Conservation (phyloP, 495 filamentous ascomycete genomes). For the Aspergillus avenaceus region DNA sequence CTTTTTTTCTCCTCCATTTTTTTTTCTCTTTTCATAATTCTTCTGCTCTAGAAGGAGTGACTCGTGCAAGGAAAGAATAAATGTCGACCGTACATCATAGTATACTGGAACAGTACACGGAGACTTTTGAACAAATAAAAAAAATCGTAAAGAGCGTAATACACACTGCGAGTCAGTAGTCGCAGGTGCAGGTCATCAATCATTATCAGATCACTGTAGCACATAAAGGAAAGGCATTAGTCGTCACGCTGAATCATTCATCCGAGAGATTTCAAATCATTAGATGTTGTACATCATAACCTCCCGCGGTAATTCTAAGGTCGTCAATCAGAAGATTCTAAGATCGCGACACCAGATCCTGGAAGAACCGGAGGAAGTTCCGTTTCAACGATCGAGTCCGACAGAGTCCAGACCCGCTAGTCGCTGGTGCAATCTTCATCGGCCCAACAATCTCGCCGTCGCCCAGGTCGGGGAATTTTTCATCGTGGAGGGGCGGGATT, state of each 20-base stretch:
- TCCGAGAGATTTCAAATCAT: conserved; percentile 16
- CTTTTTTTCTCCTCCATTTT: conserved; percentile 4
- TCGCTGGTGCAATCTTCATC: conserved; percentile 58
- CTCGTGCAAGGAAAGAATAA: conserved; percentile 10
- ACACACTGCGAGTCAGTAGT: conserved; percentile 40
- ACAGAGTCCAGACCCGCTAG: conserved; percentile 23
- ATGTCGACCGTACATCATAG: conserved; percentile 5
- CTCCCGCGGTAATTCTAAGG: conserved; percentile 11
- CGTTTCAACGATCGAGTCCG: conserved; percentile 34
- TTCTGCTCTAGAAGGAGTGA: neutral
- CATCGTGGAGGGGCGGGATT: conserved; percentile 59
- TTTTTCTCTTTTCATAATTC: conserved; percentile 5
- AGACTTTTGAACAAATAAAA: conserved; percentile 4
- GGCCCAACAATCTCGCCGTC: conserved; percentile 91
- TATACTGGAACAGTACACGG: conserved; percentile 13
- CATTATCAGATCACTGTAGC: conserved; percentile 17
- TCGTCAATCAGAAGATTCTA: conserved; percentile 14
- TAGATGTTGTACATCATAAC: conserved; percentile 24
- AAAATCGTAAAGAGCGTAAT: conserved; percentile 32
- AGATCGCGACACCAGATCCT: conserved; percentile 37
- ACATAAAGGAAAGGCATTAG: conserved; percentile 29
- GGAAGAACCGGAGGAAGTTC: conserved; percentile 46
- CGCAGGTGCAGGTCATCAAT: conserved; percentile 33
- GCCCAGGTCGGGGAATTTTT: conserved; percentile 83
- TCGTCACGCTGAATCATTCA: conserved; percentile 27